Evolutionary conservation across 176 grass and related monocot species (phyloP).

Genomic region (Carex parvula): DNA sequence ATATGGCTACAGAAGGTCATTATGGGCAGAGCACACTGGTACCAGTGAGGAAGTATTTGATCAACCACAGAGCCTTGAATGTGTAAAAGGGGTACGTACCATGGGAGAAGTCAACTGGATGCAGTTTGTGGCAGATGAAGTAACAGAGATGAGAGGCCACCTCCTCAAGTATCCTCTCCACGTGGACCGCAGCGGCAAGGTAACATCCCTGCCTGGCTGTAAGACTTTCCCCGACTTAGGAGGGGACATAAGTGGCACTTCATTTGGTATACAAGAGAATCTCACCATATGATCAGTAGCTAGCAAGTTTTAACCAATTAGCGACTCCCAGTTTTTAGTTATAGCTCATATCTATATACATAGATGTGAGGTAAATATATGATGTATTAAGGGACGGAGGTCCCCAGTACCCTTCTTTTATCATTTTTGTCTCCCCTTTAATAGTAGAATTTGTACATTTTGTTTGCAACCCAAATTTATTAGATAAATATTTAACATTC

Average conservation of each 20-base stretch:
- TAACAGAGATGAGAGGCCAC: constrained; percentile 53
- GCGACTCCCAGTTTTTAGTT: too few relatives aligned
- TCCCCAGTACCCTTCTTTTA: too few relatives aligned
- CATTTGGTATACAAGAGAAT: constrained; percentile 21
- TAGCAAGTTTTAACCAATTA: too few relatives aligned
- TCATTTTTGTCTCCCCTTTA: too few relatives aligned
- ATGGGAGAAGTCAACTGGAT: constrained; percentile 64
- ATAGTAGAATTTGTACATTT: too few relatives aligned
- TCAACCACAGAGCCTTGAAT: constrained; percentile 46
- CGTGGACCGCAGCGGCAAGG: constrained; percentile 37
- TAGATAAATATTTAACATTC: too few relatives aligned
- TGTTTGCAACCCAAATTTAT: too few relatives aligned
- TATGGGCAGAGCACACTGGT: constrained; percentile 81
- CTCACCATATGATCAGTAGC: constrained; percentile 11
- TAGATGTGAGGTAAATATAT: too few relatives aligned
- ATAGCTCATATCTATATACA: too few relatives aligned
- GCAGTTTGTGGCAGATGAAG: constrained; percentile 36
- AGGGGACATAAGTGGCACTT: constrained; percentile 58
- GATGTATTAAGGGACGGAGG: too few relatives aligned
- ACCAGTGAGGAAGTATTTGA: constrained; percentile 43
- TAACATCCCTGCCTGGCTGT: constrained; percentile 36
- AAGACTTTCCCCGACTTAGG: constrained; percentile 72
- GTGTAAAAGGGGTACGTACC: constrained; percentile 46
- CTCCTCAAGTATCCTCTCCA: constrained; percentile 66
- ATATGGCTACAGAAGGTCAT: constrained; percentile 78